These are phyloP conservation scores for Diplodia mutila DNA, from an alignment of 2,329 filamentous ascomycete species.

Conservation along the genomic window DNA sequence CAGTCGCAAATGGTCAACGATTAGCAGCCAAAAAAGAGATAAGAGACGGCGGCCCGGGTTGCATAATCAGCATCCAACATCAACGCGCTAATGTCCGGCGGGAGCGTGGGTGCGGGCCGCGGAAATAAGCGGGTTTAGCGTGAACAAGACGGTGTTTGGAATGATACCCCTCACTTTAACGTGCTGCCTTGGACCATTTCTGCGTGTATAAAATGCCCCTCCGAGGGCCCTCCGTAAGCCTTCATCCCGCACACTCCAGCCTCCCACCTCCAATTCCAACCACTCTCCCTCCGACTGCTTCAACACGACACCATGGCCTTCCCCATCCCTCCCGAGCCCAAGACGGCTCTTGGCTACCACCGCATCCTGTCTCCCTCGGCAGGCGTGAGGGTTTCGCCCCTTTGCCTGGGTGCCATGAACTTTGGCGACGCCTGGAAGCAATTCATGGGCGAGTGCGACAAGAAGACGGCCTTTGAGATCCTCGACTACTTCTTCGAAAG, in stretches of 20 bases:
- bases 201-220: neutral
- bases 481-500: constrained; percentile 68
- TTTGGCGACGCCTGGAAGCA: constrained; percentile 54
- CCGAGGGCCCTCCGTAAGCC: too few species aligned
- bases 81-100: neutral
- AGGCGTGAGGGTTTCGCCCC: constrained; percentile 56
- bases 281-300: neutral
- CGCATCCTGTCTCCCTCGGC: constrained; percentile 57
- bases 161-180: constrained; percentile 1
- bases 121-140: neutral
- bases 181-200: too few species aligned
- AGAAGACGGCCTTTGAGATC: constrained; percentile 64
- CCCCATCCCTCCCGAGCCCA: constrained; percentile 33
- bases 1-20: neutral
- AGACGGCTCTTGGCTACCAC: constrained; percentile 55
- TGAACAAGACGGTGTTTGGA: neutral
- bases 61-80: neutral
- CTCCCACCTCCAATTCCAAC: too few species aligned
- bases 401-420: constrained; percentile 60
- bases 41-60: neutral
- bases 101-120: neutral
- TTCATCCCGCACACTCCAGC: neutral
- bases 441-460: constrained; percentile 35
- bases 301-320: constrained; percentile 29
- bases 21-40: neutral